Base-by-base conservation (phyloP, 2,329 filamentous ascomycete genomes). In the Cercospora nicotianae region DNA sequence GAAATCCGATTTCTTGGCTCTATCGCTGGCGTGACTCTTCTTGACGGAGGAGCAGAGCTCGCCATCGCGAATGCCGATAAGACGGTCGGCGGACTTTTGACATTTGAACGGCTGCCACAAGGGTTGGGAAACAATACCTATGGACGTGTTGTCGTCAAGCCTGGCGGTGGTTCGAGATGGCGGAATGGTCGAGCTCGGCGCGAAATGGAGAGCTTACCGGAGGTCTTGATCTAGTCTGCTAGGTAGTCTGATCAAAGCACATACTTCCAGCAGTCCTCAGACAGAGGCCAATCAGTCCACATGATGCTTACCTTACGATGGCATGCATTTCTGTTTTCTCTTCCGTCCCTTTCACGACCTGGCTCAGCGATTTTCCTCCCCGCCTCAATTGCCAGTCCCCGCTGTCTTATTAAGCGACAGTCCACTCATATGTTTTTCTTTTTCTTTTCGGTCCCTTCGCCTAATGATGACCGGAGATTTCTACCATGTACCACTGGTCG, bases 1-100 rank as follows among this genome's bases (percentile, higher is more conserved):
- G 84, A 84, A n/a, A 80, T 94, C 9, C 89, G 91, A 69, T 85
- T 93, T 65, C 93, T 94, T 77, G 91, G 91, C 39, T 89, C 92
- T 74, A 87, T 92, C 67, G 90, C 87, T 7, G 91, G 91, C 18
- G 80, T 91, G 3, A 83, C 84, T 20, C 89, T 93, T 71, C 83
- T 89, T 4, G 87, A 89, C 48, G 87, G 88, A 60, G 91, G 91
- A 0, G 84, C 87, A 64, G 87, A 90, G 65, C 78, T 94, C n/a
- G 85, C 88, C 63, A 82, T 92, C 2, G 85, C 91, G 9, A 91
- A 90, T 73, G 86, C 67, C 1, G 72, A 73, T 51, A 68, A 69
- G 33, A 72, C 70, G 3, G 67, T 72, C n/a, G 72, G 72, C 26
- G 72, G 72, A 3, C 42, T 73, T 18, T 45, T 72, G 58, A 69